Percentiles rank a stretch among this genome's conserved stretches.
These are phyloP conservation scores for Apiospora arundinis DNA, from an alignment of 2,329 filamentous ascomycete species.

Conservation along the genomic window DNA sequence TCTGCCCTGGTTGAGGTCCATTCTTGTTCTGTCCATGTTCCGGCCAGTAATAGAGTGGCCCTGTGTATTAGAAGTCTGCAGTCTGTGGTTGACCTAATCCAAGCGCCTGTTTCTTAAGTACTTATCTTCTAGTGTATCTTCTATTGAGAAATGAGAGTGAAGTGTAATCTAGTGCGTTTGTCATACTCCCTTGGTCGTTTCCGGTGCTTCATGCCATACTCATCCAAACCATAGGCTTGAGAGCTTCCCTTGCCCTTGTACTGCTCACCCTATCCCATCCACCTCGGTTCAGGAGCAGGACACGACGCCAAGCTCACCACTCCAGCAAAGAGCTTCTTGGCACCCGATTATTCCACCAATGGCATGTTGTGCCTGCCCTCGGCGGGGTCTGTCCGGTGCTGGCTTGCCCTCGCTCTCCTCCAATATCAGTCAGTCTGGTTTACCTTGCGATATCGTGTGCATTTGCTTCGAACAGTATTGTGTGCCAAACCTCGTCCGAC, in stretches of 20 bases:
- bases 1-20: constrained; percentile 6
- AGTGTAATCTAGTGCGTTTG: not conserved
- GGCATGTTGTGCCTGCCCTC: not conserved
- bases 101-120: constrained; percentile 12
- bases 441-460: not conserved
- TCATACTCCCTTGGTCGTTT: too few relatives aligned
- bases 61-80: constrained; percentile 16
- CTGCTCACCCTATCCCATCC: not conserved
- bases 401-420: not conserved
- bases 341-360: constrained; percentile 17
- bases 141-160: not conserved
- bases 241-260: not conserved
- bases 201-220: not conserved
- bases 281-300: not conserved
- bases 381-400: too few relatives aligned
- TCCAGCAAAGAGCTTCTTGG: not conserved
- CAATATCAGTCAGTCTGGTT: not conserved
- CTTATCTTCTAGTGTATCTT: not conserved
- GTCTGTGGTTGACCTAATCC: constrained; percentile 6
- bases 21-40: constrained; percentile 1
- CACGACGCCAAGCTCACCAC: not conserved
- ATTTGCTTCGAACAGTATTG: not conserved
- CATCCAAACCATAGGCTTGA: not conserved
- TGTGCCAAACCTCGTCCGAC: too few relatives aligned
- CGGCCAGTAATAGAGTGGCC: constrained; percentile 3